Evolutionary conservation across 495 filamentous ascomycete genomes (phyloP).

Genomic region (Neurospora terricola): DNA sequence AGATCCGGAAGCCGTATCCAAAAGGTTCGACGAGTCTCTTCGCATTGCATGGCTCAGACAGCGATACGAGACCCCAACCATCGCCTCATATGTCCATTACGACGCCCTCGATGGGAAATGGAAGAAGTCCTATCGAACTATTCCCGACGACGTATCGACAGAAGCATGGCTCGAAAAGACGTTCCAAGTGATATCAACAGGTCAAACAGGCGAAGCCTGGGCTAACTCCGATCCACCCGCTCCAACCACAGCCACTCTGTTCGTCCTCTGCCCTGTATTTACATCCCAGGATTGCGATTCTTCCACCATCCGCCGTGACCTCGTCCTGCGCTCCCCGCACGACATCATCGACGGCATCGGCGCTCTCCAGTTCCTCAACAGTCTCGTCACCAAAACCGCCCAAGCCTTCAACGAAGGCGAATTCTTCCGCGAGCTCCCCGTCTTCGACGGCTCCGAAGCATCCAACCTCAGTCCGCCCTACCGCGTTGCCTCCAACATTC

Average conservation of each 20-base stretch:
- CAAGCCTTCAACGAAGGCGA: constrained; percentile 8
- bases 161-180: constrained; percentile 29
- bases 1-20: background rate
- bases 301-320: constrained; percentile 13
- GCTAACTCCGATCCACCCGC: constrained; percentile 33
- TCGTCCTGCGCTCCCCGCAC: constrained; percentile 37
- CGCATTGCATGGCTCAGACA: constrained; percentile 32
- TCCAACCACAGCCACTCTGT: constrained; percentile 26
- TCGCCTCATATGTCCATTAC: constrained; percentile 29
- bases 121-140: constrained; percentile 30
- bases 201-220: constrained; percentile 26
- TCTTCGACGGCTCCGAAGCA: constrained; percentile 10
- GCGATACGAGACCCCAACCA: constrained; percentile 33
- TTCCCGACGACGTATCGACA: constrained; percentile 6
- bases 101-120: constrained; percentile 16
- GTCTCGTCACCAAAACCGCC: constrained; percentile 12
- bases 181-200: constrained; percentile 20
- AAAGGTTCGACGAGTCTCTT: constrained; percentile 20
- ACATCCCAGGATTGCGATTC: background rate
- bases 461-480: constrained; percentile 11
- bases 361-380: constrained; percentile 29
- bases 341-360: constrained; percentile 42
- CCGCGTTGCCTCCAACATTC: constrained; percentile 7
- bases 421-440: background rate
- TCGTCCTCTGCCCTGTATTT: constrained; percentile 20